These are phyloP conservation scores for Mediolabrus comicus DNA, from an alignment of 108 stramenopile species.

Conservation along the genomic window DNA sequence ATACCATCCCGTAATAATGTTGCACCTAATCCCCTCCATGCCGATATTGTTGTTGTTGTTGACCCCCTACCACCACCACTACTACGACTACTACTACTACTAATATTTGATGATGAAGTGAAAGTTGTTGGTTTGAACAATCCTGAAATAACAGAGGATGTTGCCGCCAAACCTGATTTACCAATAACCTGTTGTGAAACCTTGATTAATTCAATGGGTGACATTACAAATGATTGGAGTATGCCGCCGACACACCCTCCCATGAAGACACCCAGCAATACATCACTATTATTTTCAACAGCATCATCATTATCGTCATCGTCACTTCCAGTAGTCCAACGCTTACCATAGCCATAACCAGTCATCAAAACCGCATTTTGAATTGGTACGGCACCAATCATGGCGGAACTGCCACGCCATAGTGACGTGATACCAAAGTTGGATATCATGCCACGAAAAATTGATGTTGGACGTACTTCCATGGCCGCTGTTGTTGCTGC, in stretches of 20 bases:
- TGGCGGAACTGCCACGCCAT: slow-evolving; percentile 76
- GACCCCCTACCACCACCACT: no score
- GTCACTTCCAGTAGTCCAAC: slow-evolving; percentile 23
- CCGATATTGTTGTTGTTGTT: not conserved
- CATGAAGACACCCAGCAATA: slow-evolving; percentile 63
- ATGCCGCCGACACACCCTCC: slow-evolving; percentile 81
- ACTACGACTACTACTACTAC: not conserved
- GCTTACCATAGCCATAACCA: slow-evolving; percentile 81
- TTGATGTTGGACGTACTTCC: slow-evolving; percentile 6
- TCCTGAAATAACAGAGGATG: slow-evolving; percentile 12
- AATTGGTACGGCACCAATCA: slow-evolving; percentile 82
- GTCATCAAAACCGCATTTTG: slow-evolving; percentile 87
- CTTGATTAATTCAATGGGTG: slow-evolving; percentile 81
- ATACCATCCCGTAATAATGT: slow-evolving; percentile 73
- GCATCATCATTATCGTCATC: slow-evolving; percentile 8
- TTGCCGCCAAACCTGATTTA: slow-evolving; percentile 26
- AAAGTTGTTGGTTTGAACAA: no score
- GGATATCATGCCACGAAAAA: slow-evolving; percentile 34
- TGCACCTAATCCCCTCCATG: slow-evolving; percentile 75
- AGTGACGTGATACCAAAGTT: slow-evolving; percentile 52
- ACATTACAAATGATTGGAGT: slow-evolving; percentile 81
- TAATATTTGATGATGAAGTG: slow-evolving; percentile 7
- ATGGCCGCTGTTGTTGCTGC: not conserved
- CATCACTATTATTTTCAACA: slow-evolving; percentile 8
- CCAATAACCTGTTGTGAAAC: slow-evolving; percentile 65